Evolutionary conservation across 1,139 yeast genomes (phyloP).

Genomic region (Candida gigantensis): DNA sequence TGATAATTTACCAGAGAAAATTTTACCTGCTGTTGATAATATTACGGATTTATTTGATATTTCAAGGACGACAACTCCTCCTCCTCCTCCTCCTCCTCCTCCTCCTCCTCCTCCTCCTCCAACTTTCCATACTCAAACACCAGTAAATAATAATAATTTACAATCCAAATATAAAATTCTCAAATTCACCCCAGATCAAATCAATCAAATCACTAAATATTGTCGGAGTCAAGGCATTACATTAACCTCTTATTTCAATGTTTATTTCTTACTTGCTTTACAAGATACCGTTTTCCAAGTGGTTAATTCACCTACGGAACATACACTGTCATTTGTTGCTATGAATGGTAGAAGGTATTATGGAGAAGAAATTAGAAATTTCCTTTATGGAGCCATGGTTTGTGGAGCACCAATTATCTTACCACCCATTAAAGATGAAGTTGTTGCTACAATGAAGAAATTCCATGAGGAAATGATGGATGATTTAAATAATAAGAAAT

Average conservation of each 20-base stretch:
- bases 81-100: no score
- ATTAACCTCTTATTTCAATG: conserved; percentile 28
- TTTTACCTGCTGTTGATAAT: conserved; percentile 13
- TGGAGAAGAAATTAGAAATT: conserved; percentile 18
- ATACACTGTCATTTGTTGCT: conserved; percentile 21
- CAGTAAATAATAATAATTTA: conserved; percentile 13
- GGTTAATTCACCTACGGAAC: conserved; percentile 12
- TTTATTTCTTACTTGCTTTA: conserved; percentile 22
- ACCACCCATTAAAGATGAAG: conserved; percentile 15
- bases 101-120: conserved; percentile 16
- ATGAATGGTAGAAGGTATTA: conserved; percentile 31
- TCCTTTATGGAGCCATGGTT: conserved; percentile 23
- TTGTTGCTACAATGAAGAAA: conserved; percentile 18
- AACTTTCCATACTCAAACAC: conserved; percentile 17
- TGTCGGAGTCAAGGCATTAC: conserved; percentile 25
- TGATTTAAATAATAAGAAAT: conserved; percentile 14
- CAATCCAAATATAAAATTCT: conserved; percentile 20
- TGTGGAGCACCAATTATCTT: conserved; percentile 19
- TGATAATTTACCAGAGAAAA: conserved; percentile 11
- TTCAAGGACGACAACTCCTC: no score
- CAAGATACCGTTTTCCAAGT: conserved; percentile 23
- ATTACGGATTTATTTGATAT: conserved; percentile 17
- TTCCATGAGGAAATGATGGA: conserved; percentile 17
- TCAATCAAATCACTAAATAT: conserved; percentile 15
- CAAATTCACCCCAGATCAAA: conserved; percentile 16